A percentile compares a stretch with the other conserved stretches of the same genome.
These are phyloP conservation scores for Starmerella floricola DNA, from an alignment of 805 yeast genomes.

Conservation along the genomic window DNA sequence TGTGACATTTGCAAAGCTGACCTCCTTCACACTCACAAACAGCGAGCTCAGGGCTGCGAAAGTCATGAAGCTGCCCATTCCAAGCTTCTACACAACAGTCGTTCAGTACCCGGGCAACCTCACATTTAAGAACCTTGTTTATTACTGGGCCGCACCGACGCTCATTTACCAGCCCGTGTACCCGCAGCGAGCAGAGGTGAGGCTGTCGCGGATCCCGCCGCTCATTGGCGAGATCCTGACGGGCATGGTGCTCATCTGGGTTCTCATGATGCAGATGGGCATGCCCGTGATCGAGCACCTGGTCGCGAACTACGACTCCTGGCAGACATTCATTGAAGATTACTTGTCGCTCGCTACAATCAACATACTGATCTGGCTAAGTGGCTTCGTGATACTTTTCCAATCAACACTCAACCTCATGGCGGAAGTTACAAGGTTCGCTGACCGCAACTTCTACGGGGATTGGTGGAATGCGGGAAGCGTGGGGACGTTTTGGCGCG, in stretches of 20 bases:
- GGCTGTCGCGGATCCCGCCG: conserved; percentile 27
- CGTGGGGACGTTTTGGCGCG: conserved; percentile 37
- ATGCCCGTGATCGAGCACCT: conserved; percentile 34
- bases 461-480: conserved; percentile 45
- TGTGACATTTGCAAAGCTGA: conserved; percentile 32
- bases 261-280: conserved; percentile 34
- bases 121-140: conserved; percentile 28
- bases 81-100: conserved; percentile 27
- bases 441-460: conserved; percentile 36
- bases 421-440: conserved; percentile 36
- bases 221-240: conserved; percentile 31
- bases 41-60: conserved; percentile 33
- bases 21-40: conserved; percentile 36
- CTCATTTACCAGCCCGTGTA: conserved; percentile 39
- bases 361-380: conserved; percentile 35
- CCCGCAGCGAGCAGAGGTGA: conserved; percentile 29
- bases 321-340: conserved; percentile 27
- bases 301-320: conserved; percentile 24
- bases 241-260: conserved; percentile 29
- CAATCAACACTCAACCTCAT: conserved; percentile 34
- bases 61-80: conserved; percentile 22
- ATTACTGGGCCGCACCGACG: conserved; percentile 39
- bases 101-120: conserved; percentile 34
- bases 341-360: conserved; percentile 32
- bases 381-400: conserved; percentile 34